Evolutionary conservation across 331 rosid genomes (phyloP).

Genomic region (Cydonia oblonga): DNA sequence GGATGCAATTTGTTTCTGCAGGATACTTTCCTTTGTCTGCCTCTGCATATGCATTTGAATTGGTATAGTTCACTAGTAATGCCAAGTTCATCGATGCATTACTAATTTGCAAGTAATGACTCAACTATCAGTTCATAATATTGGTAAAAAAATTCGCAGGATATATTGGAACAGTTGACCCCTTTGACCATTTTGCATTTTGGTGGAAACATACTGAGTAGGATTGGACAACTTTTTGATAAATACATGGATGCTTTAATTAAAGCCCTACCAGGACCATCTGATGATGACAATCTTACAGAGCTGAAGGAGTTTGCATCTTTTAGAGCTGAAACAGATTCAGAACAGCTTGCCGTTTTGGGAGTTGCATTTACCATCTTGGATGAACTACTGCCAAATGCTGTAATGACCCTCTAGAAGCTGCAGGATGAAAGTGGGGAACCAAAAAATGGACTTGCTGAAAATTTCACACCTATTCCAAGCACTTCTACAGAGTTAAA

Average conservation of each 20-base stretch:
- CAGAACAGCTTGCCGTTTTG: constrained; percentile 82
- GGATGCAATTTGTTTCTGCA: background rate
- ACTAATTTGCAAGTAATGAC: background rate
- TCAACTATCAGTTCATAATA: background rate
- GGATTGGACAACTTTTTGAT: constrained; percentile 69
- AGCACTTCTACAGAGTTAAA: constrained; percentile 55
- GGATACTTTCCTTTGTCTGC: background rate
- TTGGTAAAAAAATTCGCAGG: constrained; percentile 41
- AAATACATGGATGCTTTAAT: constrained; percentile 80
- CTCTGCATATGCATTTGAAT: background rate
- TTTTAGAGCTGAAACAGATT: constrained; percentile 88
- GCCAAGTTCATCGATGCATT: background rate
- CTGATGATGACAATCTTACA: constrained; percentile 78
- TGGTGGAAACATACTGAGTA: constrained; percentile 65
- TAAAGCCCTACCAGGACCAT: constrained; percentile 73
- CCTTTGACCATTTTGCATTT: constrained; percentile 57
- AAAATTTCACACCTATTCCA: constrained; percentile 34
- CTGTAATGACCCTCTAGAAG: constrained; percentile 63
- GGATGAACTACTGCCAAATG: constrained; percentile 74
- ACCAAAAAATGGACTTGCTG: constrained; percentile 35
- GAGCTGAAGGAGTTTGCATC: constrained; percentile 63
- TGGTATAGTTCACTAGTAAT: background rate
- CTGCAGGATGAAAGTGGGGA: constrained; percentile 43
- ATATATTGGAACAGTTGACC: constrained; percentile 80
- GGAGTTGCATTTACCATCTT: constrained; percentile 84